These are phyloP conservation scores for Neurospora sp. DNA, from an alignment of 2,329 filamentous ascomycete genomes.

Conservation along the genomic window DNA sequence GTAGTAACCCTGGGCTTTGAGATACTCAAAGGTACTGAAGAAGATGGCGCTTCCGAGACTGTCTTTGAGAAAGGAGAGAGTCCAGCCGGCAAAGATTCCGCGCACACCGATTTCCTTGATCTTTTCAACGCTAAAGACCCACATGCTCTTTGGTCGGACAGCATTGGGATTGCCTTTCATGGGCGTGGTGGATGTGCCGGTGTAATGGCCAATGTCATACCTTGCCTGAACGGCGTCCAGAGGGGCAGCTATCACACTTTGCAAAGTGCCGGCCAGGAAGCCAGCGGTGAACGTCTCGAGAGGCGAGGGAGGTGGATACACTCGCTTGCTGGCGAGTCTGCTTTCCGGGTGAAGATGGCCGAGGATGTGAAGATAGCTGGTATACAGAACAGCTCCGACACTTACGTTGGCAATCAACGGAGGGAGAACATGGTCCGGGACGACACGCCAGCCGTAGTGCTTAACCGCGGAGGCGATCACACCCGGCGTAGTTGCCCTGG, in stretches of 20 bases:
- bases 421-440: constrained; percentile 68
- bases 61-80: constrained; percentile 59
- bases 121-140: constrained; percentile 58
- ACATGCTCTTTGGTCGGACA: constrained; percentile 50
- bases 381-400: constrained; percentile 66
- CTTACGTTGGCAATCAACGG: constrained; percentile 65
- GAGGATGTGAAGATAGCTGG: constrained; percentile 62
- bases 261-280: constrained; percentile 56
- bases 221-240: constrained; percentile 66
- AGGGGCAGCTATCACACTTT: constrained; percentile 63
- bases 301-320: constrained; percentile 59
- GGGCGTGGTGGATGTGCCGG: constrained; percentile 6
- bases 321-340: constrained; percentile 42
- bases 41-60: constrained; percentile 59
- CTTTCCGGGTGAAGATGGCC: constrained; percentile 57
- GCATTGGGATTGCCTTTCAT: constrained; percentile 28
- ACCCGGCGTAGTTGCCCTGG: constrained; percentile 58
- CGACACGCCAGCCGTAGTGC: constrained; percentile 62
- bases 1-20: constrained; percentile 68
- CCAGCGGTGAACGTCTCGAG: constrained; percentile 59
- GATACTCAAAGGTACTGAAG: constrained; percentile 65
- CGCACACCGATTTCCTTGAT: constrained; percentile 61
- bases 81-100: constrained; percentile 66
- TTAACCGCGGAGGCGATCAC: constrained; percentile 57
- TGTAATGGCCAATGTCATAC: constrained; percentile 38